Base-by-base conservation (phyloP, 345 rosid genomes). In the Rubroshorea leprosula region DNA sequence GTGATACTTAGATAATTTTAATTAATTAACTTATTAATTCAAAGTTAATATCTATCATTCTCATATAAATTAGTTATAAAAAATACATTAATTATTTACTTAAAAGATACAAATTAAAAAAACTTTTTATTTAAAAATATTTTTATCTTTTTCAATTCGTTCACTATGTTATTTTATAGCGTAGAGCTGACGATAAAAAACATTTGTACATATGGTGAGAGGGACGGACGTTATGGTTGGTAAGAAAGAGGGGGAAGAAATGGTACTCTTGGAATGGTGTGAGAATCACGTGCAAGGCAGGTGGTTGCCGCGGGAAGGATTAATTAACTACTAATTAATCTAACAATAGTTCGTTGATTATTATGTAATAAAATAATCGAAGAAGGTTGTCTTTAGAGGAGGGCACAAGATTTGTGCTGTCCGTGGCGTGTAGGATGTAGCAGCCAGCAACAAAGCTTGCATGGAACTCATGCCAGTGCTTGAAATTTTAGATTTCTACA, bases 361-460 rank as follows among this genome's bases (percentile, higher is more conserved):
- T 51, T 19, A 24, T 50, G 65, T 39, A 14, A 56, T 29, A 10
- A 21, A 64, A 41, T 50, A 24, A 14, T 57, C 21, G n/a, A 39
- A 25, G 57, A 20, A 17, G 68, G 69, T 31, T 60, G 71, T 64
- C 27, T 58, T 62, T 43, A 29, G 21, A 73, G 67, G 72, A 73
- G 70, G 80, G 81, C 89, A 84, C 87, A 80, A 84, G 75, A 84
- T 73, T 80, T 78, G 91, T 84, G 95, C 81, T 82, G 82, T 70
- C 80, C 95, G 76, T 83, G 73, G 80, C 96, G 89, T 84, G 83
- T 78, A 86, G 84, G 70, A 74, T 68, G 64, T 67, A 39, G 59
- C 58, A 64, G 57, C 70, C 27, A 48, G 62, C 71, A 19, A 72
- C 72, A 59, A 61, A 65, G 78, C 80, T 75, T 75, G 70, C 81